These are phyloP conservation scores for Tylopilus rubrobrunneus DNA, from an alignment of 768 basidiomycete genomes.

Conservation along the genomic window DNA sequence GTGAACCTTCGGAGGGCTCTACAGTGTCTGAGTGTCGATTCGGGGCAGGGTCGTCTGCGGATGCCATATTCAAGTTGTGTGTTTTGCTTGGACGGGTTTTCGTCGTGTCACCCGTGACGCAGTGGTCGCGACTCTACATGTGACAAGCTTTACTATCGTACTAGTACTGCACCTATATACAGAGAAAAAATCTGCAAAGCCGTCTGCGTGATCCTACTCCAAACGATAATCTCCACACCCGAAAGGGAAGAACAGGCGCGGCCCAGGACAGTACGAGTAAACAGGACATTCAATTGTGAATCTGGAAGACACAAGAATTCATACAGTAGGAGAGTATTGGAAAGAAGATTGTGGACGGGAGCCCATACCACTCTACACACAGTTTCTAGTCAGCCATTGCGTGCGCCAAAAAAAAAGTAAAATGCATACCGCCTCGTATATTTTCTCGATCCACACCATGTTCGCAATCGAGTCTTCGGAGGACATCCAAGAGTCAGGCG, in stretches of 20 bases:
- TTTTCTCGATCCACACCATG: conserved; percentile 54
- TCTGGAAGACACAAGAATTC: not conserved
- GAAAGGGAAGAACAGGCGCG: no score
- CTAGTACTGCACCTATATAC: not conserved
- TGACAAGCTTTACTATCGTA: no score
- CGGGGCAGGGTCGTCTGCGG: not conserved
- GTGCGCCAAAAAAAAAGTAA: not conserved
- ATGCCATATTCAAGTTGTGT: conserved; percentile 6
- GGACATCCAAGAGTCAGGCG: conserved; percentile 51
- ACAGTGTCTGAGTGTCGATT: conserved; percentile 2
- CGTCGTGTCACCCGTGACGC: no score
- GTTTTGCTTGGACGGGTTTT: not conserved
- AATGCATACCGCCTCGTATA: conserved; percentile 47
- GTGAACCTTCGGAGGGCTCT: conserved; percentile 8
- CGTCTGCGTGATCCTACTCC: not conserved
- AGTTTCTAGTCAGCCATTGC: not conserved
- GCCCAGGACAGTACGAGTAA: not conserved
- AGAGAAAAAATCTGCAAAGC: not conserved
- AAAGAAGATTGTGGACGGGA: conserved; percentile 32
- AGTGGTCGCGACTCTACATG: no score
- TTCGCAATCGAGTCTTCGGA: conserved; percentile 52
- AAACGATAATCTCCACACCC: not conserved
- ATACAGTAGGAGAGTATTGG: conserved; percentile 13
- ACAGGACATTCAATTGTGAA: not conserved
- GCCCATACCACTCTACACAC: conserved; percentile 30